phyloP scores from a whole-genome alignment of 441 rosid genomes.

The Brassica balearica region DNA sequence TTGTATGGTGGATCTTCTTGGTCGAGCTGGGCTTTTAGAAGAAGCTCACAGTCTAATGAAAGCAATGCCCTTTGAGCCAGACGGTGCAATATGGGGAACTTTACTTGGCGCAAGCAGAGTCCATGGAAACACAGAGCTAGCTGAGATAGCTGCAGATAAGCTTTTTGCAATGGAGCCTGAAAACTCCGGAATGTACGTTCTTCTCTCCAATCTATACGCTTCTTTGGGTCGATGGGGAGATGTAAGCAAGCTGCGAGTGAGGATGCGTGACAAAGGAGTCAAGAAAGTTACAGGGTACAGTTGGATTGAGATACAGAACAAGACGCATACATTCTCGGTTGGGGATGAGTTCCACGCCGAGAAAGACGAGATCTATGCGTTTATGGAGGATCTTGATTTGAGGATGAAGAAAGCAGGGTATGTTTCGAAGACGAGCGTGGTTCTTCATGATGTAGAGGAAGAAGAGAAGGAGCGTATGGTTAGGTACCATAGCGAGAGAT shows the following conservation, averaged over 20 bases:
- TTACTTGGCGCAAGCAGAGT: conserved; percentile 67
- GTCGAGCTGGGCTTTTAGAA: conserved; percentile 58
- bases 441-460: conserved; percentile 64
- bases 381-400: conserved; percentile 53
- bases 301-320: conserved; percentile 61
- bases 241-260: conserved; percentile 54
- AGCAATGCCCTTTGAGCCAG: conserved; percentile 58
- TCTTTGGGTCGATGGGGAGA: conserved; percentile 60
- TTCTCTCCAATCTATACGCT: conserved; percentile 62
- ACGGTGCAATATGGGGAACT: conserved; percentile 68
- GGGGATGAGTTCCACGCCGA: conserved; percentile 58
- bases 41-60: conserved; percentile 59
- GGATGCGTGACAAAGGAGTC: conserved; percentile 60
- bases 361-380: conserved; percentile 54
- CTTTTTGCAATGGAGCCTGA: conserved; percentile 64
- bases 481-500: conserved; percentile 58
- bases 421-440: conserved; percentile 53
- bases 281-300: conserved; percentile 60
- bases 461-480: conserved; percentile 67
- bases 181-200: conserved; percentile 64
- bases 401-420: conserved; percentile 57
- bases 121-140: conserved; percentile 59
- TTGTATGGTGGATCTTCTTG: conserved; percentile 66
- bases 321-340: conserved; percentile 59
- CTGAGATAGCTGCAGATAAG: conserved; percentile 57